Conservation (phyloP, 2,329 filamentous ascomycete genomes). For the Sporothrix phasma region DNA sequence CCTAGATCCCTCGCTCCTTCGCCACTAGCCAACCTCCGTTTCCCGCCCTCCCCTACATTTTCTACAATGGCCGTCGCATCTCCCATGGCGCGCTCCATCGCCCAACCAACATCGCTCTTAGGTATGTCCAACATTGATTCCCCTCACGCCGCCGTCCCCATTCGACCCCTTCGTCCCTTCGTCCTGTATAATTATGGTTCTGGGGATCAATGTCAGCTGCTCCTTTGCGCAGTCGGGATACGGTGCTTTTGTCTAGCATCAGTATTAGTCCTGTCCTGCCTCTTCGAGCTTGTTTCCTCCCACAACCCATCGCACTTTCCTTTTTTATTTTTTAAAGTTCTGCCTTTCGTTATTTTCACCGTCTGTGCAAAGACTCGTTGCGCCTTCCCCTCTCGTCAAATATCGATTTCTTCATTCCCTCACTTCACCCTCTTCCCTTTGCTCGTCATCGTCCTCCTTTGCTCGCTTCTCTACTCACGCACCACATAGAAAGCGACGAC, state of each 20-base stretch:
- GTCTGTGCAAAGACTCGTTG: neutral
- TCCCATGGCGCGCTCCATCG: constrained; percentile 23
- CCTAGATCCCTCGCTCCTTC: neutral
- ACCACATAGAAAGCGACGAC: constrained; percentile 15
- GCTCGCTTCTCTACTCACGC: neutral
- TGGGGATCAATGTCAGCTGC: neutral
- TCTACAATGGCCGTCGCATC: constrained; percentile 24
- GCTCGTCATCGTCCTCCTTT: neutral
- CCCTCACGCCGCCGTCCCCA: neutral
- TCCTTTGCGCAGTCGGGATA: constrained; percentile 8
- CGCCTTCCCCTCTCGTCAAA: neutral
- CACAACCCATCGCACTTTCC: constrained; percentile 2
- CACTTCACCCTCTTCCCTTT: neutral
- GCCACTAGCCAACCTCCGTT: neutral
- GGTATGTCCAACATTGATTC: constrained; percentile 22
- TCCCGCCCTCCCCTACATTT: neutral
- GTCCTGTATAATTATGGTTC: neutral
- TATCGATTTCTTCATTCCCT: neutral
- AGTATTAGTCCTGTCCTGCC: neutral
- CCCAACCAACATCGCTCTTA: constrained; percentile 24
- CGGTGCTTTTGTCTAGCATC: neutral
- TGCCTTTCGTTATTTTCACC: neutral
- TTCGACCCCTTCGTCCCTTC: neutral
- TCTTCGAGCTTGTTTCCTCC: neutral
- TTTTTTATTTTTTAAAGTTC: neutral